These are phyloP conservation scores for Entamoeba dispar DNA, from an alignment of 208 protist species.

Conservation along the genomic window DNA sequence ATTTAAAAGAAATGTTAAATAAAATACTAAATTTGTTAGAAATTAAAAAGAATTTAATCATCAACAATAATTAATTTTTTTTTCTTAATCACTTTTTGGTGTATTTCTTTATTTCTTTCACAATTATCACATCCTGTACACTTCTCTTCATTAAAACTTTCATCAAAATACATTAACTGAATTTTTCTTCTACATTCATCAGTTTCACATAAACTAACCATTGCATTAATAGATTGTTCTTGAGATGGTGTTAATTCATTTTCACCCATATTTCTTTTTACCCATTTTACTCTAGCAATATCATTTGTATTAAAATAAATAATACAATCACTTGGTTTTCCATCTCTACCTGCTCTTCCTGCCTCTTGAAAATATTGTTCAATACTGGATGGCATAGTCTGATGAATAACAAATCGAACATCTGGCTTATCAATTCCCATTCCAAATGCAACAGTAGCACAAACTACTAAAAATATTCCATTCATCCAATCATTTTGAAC, in stretches of 20 bases:
- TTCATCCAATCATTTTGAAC: neutral
- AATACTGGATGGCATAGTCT: conserved; percentile 13
- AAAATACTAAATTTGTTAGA: no score
- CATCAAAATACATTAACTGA: neutral
- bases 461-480: neutral
- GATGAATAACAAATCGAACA: conserved; percentile 37
- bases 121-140: neutral
- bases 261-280: neutral
- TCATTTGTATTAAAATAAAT: neutral
- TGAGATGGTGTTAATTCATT: neutral
- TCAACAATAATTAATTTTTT: no score
- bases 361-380: conserved; percentile 62
- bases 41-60: no score
- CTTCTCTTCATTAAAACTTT: neutral
- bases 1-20: no score
- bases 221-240: neutral
- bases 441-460: conserved; percentile 40
- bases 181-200: neutral
- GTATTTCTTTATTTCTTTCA: neutral
- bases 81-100: no score
- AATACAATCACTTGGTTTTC: neutral
- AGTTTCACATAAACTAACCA: neutral
- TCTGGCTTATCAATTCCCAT: conserved; percentile 43
- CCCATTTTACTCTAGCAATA: neutral
- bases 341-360: conserved; percentile 61